phyloP scores from a whole-genome alignment of 2,329 filamentous ascomycete genomes.

The Grosmannia serpens region DNA sequence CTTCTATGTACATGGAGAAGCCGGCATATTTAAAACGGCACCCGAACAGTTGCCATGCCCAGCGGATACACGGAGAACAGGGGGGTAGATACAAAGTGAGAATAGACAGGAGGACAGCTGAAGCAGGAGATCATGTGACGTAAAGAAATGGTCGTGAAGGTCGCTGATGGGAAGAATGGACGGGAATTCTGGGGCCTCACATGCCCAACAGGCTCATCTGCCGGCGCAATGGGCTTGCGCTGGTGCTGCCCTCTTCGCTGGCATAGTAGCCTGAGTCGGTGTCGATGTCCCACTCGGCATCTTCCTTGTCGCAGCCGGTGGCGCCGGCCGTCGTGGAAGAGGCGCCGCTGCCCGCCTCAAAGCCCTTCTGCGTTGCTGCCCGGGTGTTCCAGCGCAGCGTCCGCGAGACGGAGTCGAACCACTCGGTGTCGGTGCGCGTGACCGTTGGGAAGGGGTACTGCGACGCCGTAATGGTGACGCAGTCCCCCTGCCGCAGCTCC shows the following conservation, averaged over 20 bases:
- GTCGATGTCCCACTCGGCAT: slow-evolving; percentile 84
- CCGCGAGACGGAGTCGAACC: slow-evolving; percentile 91
- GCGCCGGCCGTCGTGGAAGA: slow-evolving; percentile 34
- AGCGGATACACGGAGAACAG: not conserved
- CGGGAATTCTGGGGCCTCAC: slow-evolving; percentile 18
- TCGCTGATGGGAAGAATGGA: not conserved
- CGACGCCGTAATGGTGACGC: slow-evolving; percentile 89
- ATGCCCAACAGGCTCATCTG: slow-evolving; percentile 65
- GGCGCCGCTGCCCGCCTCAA: slow-evolving; percentile 40
- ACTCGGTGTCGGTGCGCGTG: slow-evolving; percentile 77
- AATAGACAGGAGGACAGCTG: not conserved
- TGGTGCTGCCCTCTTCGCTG: slow-evolving; percentile 60
- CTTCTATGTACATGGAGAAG: not conserved
- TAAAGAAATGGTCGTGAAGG: not conserved
- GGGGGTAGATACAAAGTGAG: not conserved
- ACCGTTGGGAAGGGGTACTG: slow-evolving; percentile 97
- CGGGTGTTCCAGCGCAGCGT: slow-evolving; percentile 93
- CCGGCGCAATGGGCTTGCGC: slow-evolving; percentile 55
- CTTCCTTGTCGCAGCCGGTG: slow-evolving; percentile 28
- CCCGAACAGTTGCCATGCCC: not conserved
- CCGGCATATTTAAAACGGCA: not conserved
- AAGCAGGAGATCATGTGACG: not conserved
- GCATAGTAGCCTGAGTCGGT: slow-evolving; percentile 65
- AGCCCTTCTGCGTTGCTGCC: slow-evolving; percentile 84
- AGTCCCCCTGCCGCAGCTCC: slow-evolving; percentile 84